Conservation (phyloP, 202 grass and related monocot species). For the Eragrostis tef region DNA sequence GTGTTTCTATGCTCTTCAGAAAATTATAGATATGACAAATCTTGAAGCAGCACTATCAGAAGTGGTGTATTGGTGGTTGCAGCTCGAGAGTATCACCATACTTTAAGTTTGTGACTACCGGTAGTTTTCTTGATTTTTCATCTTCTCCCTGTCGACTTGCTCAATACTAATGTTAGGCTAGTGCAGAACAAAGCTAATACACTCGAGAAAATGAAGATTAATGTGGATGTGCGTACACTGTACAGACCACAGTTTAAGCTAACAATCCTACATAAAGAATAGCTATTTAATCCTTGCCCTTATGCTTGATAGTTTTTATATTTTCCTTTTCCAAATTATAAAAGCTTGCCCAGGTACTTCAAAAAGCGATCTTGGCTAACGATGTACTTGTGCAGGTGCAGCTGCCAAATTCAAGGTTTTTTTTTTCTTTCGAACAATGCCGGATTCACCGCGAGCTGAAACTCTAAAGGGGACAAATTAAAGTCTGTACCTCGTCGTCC, state of each 20-base stretch:
- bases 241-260: too few relatives aligned
- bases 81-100: not conserved
- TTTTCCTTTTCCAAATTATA: not conserved
- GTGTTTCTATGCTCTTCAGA: constrained; percentile 1
- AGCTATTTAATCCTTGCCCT: too few relatives aligned
- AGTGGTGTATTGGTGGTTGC: too few relatives aligned
- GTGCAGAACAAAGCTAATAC: not conserved
- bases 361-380: not conserved
- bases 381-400: not conserved
- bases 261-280: too few relatives aligned
- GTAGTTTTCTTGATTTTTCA: not conserved
- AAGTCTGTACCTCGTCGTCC: constrained; percentile 49
- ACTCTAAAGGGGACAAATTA: not conserved
- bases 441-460: not conserved
- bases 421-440: not conserved
- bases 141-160: not conserved
- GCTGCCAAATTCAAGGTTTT: not conserved
- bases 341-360: not conserved
- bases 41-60: not conserved
- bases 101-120: not conserved
- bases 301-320: too few relatives aligned
- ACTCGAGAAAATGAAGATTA: too few relatives aligned
- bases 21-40: too few relatives aligned
- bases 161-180: not conserved
- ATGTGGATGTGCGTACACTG: too few relatives aligned